Evolutionary conservation across 495 filamentous ascomycete genomes (phyloP).

Genomic region (Penicillium nucicola): DNA sequence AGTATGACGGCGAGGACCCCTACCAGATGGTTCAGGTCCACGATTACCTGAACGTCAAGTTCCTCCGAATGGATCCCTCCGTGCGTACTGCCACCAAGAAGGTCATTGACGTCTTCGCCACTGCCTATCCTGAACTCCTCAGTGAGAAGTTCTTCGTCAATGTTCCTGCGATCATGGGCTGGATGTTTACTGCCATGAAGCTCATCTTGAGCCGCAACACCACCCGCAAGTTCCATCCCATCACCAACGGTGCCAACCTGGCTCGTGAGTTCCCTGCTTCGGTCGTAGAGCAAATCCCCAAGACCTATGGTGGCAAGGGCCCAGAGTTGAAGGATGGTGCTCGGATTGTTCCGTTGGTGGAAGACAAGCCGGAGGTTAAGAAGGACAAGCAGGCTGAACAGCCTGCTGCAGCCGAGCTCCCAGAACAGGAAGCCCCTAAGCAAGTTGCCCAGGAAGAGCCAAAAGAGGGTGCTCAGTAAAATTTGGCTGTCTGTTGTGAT

Average conservation of each 20-base stretch:
- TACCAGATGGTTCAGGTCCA: slow-evolving; percentile 89
- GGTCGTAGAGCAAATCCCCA: slow-evolving; percentile 58
- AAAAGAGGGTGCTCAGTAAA: slow-evolving; percentile 26
- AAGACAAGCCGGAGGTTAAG: slow-evolving; percentile 10
- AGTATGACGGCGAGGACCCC: slow-evolving; percentile 69
- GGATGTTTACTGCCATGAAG: slow-evolving; percentile 79
- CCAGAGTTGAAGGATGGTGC: slow-evolving; percentile 27
- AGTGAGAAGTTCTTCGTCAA: slow-evolving; percentile 93
- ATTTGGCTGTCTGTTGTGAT: slow-evolving; percentile 20
- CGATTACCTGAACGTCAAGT: slow-evolving; percentile 81
- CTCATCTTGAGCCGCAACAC: slow-evolving; percentile 74
- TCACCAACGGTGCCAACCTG: slow-evolving; percentile 71
- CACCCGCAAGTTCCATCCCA: slow-evolving; percentile 78
- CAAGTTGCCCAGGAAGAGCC: slow-evolving; percentile 14
- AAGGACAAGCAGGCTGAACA: slow-evolving; percentile 26
- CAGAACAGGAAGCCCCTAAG: slow-evolving; percentile 12
- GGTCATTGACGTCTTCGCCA: slow-evolving; percentile 72
- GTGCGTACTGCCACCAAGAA: slow-evolving; percentile 69
- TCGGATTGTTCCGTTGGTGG: slow-evolving; percentile 26
- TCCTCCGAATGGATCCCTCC: slow-evolving; percentile 68
- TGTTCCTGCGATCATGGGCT: slow-evolving; percentile 82
- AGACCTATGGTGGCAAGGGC: slow-evolving; percentile 71
- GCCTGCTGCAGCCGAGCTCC: slow-evolving; percentile 1
- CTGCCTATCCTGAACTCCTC: slow-evolving; percentile 82
- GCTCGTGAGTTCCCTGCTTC: slow-evolving; percentile 57